Evolutionary conservation across 768 basidiomycete species (phyloP), one percentile per base, ranked within the genome.

Genomic region (Boletus rufocinnamomeus): DNA sequence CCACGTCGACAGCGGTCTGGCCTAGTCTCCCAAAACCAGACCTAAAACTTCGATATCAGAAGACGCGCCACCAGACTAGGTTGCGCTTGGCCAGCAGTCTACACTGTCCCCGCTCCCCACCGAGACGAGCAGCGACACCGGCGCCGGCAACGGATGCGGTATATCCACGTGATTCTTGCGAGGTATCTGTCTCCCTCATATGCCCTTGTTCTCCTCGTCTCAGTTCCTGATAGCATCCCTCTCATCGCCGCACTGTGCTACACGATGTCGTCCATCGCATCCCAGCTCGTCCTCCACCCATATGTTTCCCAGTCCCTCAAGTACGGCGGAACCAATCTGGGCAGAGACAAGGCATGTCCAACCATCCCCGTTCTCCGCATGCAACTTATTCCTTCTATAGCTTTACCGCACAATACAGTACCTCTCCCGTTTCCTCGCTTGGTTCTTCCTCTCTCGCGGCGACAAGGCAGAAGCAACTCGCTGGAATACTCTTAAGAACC

Each of bases 361-460:
- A 6, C 14, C 51, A 10, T 28, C 11, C 44, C 7, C 10, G 40
- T 16, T 21, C 35, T 35, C 23, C 30, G 13, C 38, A 5, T 16
- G 2, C 23, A 28, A 2, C 58, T 46, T n/a, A 57, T n/a, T 25
- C 45, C 23, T 27, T 40, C 44, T 21, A 13, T 62, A 97, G 95
- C 78, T 86, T 17, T 98, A 98, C 75, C 87, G 96, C 63, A 84
- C 91, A 23, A 72, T 94, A 54, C 97, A 99, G 77, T 98, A 94
- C 75, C 86, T 92, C 64, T 82, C 95, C 35, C 86, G 95, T 44
- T 86, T 98, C 71, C 84, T 93, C 62, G 88, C 93, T 1, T 98
- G 91, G 90, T 84, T 86, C 73, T 79, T 91, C 40, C 71, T 89
- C 49, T 79, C 79, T 9, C 81, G 85, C 51, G 93, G 91, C 17